Conservation (phyloP, 768 basidiomycete genomes). For the Mycena epipterygia region DNA sequence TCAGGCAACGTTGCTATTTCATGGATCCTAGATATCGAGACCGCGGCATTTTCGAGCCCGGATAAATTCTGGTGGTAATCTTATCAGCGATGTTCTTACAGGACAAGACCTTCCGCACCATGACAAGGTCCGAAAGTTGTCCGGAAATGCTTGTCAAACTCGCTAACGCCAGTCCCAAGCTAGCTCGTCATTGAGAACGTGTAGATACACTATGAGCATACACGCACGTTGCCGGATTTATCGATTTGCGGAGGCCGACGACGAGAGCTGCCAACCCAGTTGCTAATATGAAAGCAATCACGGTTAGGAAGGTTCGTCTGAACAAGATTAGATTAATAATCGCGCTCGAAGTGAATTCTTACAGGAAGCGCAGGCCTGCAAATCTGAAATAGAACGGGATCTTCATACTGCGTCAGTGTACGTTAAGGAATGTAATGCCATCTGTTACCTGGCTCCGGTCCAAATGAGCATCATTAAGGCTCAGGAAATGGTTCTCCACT, state of each 20-base stretch:
- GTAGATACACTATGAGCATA: neutral
- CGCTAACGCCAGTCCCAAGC: constrained; percentile 9
- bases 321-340: neutral
- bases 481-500: constrained; percentile 11
- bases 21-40: constrained; percentile 28
- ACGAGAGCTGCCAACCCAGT: constrained; percentile 1
- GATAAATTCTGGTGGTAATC: constrained; percentile 8
- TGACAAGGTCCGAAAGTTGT: constrained; percentile 1
- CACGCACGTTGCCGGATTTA: constrained; percentile 9
- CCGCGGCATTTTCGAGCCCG: constrained; percentile 29
- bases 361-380: constrained; percentile 23
- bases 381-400: constrained; percentile 23
- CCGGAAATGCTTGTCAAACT: constrained; percentile 14
- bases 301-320: constrained; percentile 18
- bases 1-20: constrained; percentile 29
- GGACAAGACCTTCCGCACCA: neutral
- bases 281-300: constrained; percentile 17
- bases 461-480: constrained; percentile 7
- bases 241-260: constrained; percentile 11
- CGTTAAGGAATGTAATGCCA: no score
- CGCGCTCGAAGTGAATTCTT: neutral
- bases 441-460: constrained; percentile 29
- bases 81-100: neutral
- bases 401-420: neutral
- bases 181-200: neutral